Evolutionary conservation across 1,284 basidiomycete species (phyloP).

Genomic region (Pseudozyma thailandica): DNA sequence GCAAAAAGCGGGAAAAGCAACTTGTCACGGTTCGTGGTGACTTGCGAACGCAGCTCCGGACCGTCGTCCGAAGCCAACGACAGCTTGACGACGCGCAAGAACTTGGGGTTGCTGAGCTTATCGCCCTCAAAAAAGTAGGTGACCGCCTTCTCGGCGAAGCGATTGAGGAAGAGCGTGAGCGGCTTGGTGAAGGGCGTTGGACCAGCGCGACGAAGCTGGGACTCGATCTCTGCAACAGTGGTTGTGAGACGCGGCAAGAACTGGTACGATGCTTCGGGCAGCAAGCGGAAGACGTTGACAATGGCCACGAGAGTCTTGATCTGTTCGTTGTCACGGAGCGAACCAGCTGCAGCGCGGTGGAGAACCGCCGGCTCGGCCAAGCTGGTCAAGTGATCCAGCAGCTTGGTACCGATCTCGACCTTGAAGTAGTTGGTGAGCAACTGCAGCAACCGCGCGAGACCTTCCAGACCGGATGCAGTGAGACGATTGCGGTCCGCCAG

Average conservation of each 20-base stretch:
- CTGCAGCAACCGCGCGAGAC: constrained; percentile 92
- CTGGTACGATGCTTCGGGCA: constrained; percentile 85
- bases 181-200: constrained; percentile 94
- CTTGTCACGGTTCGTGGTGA: constrained; percentile 44
- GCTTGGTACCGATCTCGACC: constrained; percentile 97
- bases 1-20: constrained; percentile 57
- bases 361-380: constrained; percentile 61
- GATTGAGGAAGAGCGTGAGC: constrained; percentile 87
- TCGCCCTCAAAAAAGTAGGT: constrained; percentile 79
- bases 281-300: constrained; percentile 95
- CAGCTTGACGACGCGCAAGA: constrained; percentile 60
- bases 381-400: constrained; percentile 80
- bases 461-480: constrained; percentile 90
- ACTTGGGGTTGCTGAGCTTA: constrained; percentile 74
- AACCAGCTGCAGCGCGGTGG: constrained; percentile 58
- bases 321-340: constrained; percentile 80
- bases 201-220: constrained; percentile 86
- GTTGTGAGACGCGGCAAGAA: constrained; percentile 89
- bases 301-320: constrained; percentile 92
- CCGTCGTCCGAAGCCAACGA: constrained; percentile 59
- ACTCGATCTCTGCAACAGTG: constrained; percentile 91
- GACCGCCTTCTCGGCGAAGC: constrained; percentile 86
- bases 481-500: constrained; percentile 94
- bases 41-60: constrained; percentile 53
- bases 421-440: constrained; percentile 99